phyloP scores from a whole-genome alignment of 1,284 basidiomycete species.

The Trichosporon asahii region DNA sequence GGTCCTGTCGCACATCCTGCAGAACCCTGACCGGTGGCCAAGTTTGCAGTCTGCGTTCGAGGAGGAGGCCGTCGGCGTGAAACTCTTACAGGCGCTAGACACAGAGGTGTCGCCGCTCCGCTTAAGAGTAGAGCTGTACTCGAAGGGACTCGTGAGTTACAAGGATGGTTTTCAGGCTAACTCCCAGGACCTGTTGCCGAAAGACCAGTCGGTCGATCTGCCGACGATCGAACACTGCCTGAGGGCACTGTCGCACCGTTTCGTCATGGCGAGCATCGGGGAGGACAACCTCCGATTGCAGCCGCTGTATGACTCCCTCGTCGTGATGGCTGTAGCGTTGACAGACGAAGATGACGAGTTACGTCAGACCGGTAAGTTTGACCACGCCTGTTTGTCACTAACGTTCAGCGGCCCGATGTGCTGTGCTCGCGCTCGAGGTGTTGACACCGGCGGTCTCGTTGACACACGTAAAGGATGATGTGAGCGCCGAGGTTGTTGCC shows the following conservation, averaged over 20 bases:
- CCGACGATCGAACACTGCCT: conserved; percentile 15
- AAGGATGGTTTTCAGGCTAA: neutral
- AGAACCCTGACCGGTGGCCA: neutral
- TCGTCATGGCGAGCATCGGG: neutral
- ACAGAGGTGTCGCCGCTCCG: conserved; percentile 19
- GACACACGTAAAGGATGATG: neutral
- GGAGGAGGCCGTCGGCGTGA: neutral
- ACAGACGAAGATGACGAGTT: conserved; percentile 6
- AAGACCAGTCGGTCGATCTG: conserved; percentile 12
- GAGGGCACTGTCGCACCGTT: neutral
- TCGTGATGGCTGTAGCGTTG: conserved; percentile 9
- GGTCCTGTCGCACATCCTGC: conserved; percentile 17
- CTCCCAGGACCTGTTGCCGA: conserved; percentile 16
- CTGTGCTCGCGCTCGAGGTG: conserved; percentile 13
- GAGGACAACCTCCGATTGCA: neutral
- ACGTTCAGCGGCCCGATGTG: conserved; percentile 12
- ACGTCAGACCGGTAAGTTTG: conserved; percentile 9
- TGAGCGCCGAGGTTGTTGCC: conserved; percentile 9
- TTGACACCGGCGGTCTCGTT: conserved; percentile 11
- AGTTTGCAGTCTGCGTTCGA: neutral
- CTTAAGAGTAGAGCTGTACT: conserved; percentile 29
- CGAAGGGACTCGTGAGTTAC: conserved; percentile 34
- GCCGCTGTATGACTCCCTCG: neutral
- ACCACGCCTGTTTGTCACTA: neutral
- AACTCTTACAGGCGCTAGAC: conserved; percentile 15